Evolutionary conservation across 495 filamentous ascomycete species (phyloP).

Genomic region (Daldinia concentrica): DNA sequence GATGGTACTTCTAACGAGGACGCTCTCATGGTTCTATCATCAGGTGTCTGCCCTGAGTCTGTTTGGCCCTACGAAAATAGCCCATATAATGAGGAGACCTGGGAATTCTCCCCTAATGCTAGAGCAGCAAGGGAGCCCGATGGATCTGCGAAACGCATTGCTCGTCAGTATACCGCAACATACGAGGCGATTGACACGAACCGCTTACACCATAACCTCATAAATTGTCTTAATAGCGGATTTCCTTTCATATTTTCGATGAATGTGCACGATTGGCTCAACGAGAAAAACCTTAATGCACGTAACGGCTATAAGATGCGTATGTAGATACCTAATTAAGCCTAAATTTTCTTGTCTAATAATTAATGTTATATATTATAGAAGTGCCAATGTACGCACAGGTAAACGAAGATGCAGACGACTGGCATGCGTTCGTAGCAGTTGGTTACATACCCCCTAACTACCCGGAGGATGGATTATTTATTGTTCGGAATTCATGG

Average conservation of each 20-base stretch:
- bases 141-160: background rate
- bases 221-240: background rate
- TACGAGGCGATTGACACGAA: background rate
- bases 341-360: background rate
- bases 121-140: background rate
- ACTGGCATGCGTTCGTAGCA: background rate
- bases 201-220: background rate
- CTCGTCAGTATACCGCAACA: background rate
- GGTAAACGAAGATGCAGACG: too few relatives aligned
- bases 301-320: background rate
- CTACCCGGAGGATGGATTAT: background rate
- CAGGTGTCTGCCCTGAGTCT: background rate
- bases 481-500: background rate
- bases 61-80: background rate
- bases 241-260: background rate
- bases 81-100: background rate
- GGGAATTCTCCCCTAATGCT: background rate
- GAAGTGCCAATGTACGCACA: background rate
- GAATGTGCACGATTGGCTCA: background rate
- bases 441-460: background rate
- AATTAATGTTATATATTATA: background rate
- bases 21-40: background rate
- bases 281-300: background rate
- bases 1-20: background rate
- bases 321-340: background rate